These are phyloP conservation scores for Tephrocybe sp. DNA, from an alignment of 768 basidiomycete species.

Conservation along the genomic window DNA sequence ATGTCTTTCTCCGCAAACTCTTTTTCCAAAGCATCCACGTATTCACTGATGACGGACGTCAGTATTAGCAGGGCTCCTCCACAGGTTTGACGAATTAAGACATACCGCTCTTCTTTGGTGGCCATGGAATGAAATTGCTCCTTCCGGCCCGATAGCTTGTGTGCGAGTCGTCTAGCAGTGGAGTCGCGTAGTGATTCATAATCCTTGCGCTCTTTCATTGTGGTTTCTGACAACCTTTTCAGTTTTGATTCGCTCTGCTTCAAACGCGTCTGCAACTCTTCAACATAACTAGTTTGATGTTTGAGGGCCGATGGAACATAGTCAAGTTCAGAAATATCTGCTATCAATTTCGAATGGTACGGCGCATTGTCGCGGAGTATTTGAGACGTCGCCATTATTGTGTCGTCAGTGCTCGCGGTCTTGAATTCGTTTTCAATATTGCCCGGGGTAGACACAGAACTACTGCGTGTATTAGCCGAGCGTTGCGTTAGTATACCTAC, in stretches of 20 bases:
- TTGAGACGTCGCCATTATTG: slow-evolving; percentile 20
- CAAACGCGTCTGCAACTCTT: slow-evolving; percentile 30
- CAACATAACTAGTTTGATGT: slow-evolving; percentile 34
- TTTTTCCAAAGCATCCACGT: slow-evolving; percentile 41
- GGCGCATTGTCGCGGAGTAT: slow-evolving; percentile 35
- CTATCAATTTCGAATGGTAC: slow-evolving; percentile 36
- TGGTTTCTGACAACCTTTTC: slow-evolving; percentile 30
- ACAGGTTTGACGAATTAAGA: background rate
- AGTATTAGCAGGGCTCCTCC: background rate
- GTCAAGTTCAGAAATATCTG: slow-evolving; percentile 34
- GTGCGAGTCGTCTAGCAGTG: slow-evolving; percentile 34
- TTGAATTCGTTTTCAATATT: too few species aligned
- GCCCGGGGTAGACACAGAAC: too few species aligned
- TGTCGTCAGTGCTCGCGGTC: too few species aligned
- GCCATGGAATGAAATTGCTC: slow-evolving; percentile 41
- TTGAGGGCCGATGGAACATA: slow-evolving; percentile 36
- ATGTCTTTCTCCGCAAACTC: slow-evolving; percentile 38
- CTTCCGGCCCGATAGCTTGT: slow-evolving; percentile 38
- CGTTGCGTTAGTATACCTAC: too few species aligned
- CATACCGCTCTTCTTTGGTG: slow-evolving; percentile 44
- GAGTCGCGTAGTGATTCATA: slow-evolving; percentile 40
- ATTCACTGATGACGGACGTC: slow-evolving; percentile 31
- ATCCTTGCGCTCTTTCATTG: slow-evolving; percentile 44
- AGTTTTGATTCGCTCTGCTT: slow-evolving; percentile 23
- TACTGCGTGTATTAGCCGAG: too few species aligned